Evolutionary conservation across 768 basidiomycete species (phyloP).

Genomic region (Crepidotus variabilis): DNA sequence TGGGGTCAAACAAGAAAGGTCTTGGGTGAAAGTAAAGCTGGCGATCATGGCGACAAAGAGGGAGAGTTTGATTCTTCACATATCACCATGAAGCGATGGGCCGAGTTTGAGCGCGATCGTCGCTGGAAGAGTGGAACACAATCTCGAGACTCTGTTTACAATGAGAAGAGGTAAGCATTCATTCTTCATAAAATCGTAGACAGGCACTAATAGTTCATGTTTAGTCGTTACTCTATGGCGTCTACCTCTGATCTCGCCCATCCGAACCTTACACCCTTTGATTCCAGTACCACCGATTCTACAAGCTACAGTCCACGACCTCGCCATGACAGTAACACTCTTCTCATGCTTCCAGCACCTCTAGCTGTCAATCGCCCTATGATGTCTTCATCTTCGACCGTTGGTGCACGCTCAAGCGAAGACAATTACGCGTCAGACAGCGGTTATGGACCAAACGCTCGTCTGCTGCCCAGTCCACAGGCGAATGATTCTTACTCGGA

Average conservation of each 20-base stretch:
- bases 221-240: constrained; percentile 69
- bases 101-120: constrained; percentile 94
- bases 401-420: constrained; percentile 43
- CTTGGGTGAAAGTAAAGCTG: constrained; percentile 61
- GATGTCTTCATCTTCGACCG: constrained; percentile 47
- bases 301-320: constrained; percentile 42
- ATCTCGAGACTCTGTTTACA: constrained; percentile 73
- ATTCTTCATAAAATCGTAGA: constrained; percentile 2
- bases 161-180: constrained; percentile 69
- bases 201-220: constrained; percentile 15
- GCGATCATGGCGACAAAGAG: constrained; percentile 86
- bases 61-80: constrained; percentile 95
- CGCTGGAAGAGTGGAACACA: constrained; percentile 87
- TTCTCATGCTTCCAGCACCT: constrained; percentile 74
- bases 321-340: constrained; percentile 65
- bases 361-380: constrained; percentile 54
- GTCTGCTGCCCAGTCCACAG: constrained; percentile 39
- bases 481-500: constrained; percentile 35
- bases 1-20: constrained; percentile 94
- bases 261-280: constrained; percentile 45
- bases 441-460: constrained; percentile 36
- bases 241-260: constrained; percentile 76
- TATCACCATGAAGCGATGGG: constrained; percentile 99
- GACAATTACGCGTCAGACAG: constrained; percentile 41
- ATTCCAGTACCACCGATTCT: constrained; percentile 63